Percentiles rank a stretch among this genome's conserved stretches.
Conservation (phyloP, 2,329 filamentous ascomycete genomes). For the Myriosclerotinia scirpicola region DNA sequence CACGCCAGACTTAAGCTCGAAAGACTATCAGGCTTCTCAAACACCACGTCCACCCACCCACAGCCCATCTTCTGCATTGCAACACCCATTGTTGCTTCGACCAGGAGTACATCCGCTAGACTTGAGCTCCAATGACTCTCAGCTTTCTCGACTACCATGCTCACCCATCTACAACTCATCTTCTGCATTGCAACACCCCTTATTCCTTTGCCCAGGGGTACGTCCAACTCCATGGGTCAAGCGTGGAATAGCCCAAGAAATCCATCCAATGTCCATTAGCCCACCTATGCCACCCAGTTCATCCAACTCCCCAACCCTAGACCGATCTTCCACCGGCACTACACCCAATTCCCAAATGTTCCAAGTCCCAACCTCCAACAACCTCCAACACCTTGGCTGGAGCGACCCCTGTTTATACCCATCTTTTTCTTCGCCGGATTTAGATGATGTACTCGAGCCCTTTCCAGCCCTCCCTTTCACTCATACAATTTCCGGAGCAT, state of each 20-base stretch:
- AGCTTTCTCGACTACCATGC: no score
- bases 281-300: background rate
- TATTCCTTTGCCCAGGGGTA: background rate
- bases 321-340: background rate
- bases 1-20: background rate
- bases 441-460: no score
- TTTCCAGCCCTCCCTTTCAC: no score
- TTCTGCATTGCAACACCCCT: background rate
- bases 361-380: background rate
- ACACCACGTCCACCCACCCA: no score
- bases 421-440: no score
- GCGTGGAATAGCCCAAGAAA: background rate
- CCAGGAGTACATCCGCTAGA: background rate
- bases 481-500: no score
- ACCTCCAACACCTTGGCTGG: background rate
- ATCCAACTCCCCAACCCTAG: background rate
- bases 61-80: background rate
- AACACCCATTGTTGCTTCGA: background rate
- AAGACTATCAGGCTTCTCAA: no score
- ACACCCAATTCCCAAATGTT: background rate
- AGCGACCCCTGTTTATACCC: no score
- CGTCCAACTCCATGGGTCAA: background rate
- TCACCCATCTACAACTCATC: background rate
- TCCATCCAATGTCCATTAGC: background rate
- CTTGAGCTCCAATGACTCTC: no score